Percentiles rank a stretch among this genome's conserved stretches.
Conservation (phyloP, 208 protist genomes). For the Trypanosoma mega region DNA sequence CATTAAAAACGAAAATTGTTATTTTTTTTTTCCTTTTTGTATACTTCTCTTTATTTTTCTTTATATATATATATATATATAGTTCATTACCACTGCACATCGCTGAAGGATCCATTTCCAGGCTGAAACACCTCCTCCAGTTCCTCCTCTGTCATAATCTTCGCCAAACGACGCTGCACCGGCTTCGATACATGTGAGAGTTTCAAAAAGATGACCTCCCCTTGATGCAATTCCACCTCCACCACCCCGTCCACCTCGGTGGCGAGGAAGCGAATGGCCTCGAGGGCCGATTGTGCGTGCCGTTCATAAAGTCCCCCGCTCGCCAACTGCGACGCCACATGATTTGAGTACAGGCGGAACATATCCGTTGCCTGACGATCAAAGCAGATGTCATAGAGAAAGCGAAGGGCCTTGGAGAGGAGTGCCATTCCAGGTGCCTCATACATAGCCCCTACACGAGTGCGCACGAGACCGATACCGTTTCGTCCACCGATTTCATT, state of each 20-base stretch:
- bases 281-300: conserved; percentile 81
- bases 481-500: conserved; percentile 91
- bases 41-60: conserved; percentile 29
- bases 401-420: conserved; percentile 67
- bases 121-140: conserved; percentile 87
- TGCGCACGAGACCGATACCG: conserved; percentile 79
- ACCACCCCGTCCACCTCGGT: conserved; percentile 75
- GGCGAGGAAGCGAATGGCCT: conserved; percentile 79
- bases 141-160: conserved; percentile 78
- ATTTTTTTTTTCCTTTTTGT: conserved; percentile 15
- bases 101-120: conserved; percentile 84
- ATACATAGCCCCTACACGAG: conserved; percentile 84
- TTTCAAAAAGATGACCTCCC: conserved; percentile 87
- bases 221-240: conserved; percentile 87
- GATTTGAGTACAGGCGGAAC: conserved; percentile 77
- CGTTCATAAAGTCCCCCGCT: conserved; percentile 70
- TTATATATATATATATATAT: conserved; percentile 17
- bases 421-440: conserved; percentile 91
- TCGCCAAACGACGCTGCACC: conserved; percentile 38
- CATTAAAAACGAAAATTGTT: conserved; percentile 11
- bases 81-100: conserved; percentile 75
- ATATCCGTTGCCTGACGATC: conserved; percentile 69
- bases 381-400: conserved; percentile 88
- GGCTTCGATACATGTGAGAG: conserved; percentile 64
- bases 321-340: conserved; percentile 73